Evolutionary conservation across 2,329 filamentous ascomycete species (phyloP), one percentile per base, ranked within the genome.

Genomic region (Fusarium paranaense): DNA sequence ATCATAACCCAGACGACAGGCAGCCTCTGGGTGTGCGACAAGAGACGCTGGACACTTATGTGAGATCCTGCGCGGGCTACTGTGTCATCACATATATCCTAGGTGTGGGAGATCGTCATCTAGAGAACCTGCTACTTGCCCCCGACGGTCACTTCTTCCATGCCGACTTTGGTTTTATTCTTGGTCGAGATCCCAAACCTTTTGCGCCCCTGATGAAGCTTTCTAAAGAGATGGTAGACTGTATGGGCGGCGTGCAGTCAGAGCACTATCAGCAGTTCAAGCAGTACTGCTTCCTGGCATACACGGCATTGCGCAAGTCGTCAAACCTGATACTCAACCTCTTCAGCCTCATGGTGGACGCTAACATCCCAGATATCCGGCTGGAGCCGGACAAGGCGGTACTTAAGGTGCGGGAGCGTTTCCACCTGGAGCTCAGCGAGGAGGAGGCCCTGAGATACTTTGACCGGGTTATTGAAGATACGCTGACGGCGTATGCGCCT

Each of bases 11-110:
- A 0, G 95, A 98, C 80, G 90, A 94, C 22, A 87, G 87, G 14
- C 94, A 94, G 6, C 93, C 95, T 0, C 88, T 97, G 1, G 95
- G 96, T 1, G 92, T 99, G 32, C 93, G 95, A 32, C 95, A 96
- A 81, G 96, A 98, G 80, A 93, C 94, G 0, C 92, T 99, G 85
- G 97, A 99, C 76, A 98, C 93, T 1, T 99, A 98, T 81, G 92
- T 98, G 80, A 96, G 95, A 80, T 98, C 95, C 0, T 98, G 97
- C 80, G 97, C 97, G 1, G 97, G 97, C 37, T 99, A 99, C 84
- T 98, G 97, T 82, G 97, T 99, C 16, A 98, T 99, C 76, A 99
- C 97, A 0, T 99, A 99, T 82, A 94, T 99, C 18, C 90, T 99
- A 14, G 97, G 97, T 35, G 97, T 99, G 4, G 97, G 97, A 22